Percentiles rank a stretch among this genome's conserved stretches.
Evolutionary conservation across 2,329 filamentous ascomycete species (phyloP).

Genomic region (Xylariaceae sp.): DNA sequence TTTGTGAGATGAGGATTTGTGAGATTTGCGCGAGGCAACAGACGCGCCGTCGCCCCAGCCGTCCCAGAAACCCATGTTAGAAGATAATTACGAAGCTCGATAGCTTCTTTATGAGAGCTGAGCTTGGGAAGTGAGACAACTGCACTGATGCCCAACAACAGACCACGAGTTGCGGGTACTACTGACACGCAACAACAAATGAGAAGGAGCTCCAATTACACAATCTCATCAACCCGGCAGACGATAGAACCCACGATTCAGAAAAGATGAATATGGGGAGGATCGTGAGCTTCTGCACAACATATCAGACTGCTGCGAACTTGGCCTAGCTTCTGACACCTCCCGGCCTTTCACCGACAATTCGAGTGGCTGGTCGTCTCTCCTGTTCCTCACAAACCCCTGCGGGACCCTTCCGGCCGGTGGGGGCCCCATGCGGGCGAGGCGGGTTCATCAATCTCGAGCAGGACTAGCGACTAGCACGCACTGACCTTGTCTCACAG

Average conservation of each 20-base stretch:
- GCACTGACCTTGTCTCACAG: not conserved
- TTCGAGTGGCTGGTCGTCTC: conserved; percentile 31
- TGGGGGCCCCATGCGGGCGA: not conserved
- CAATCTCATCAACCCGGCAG: too few species aligned
- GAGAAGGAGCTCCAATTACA: too few species aligned
- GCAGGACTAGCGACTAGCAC: not conserved
- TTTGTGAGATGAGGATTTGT: conserved; percentile 25
- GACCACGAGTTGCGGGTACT: too few species aligned
- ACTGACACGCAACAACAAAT: too few species aligned
- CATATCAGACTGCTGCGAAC: conserved; percentile 13
- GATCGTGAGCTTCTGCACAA: conserved; percentile 20
- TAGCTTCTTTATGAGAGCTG: too few species aligned
- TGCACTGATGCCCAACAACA: too few species aligned
- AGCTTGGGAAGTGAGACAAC: too few species aligned
- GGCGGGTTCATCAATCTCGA: too few species aligned
- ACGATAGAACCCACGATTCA: too few species aligned
- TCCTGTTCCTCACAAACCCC: not conserved
- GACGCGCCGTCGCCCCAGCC: conserved; percentile 29
- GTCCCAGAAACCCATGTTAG: conserved; percentile 30
- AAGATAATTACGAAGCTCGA: too few species aligned
- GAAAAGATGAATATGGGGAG: not conserved
- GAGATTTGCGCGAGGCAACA: conserved; percentile 30
- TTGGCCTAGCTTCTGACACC: conserved; percentile 1
- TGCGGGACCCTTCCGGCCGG: conserved; percentile 1
- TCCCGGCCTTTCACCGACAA: conserved; percentile 31